Evolutionary conservation across 345 rosid species (phyloP), one percentile per base, ranked within the genome.

Genomic region (Bruguiera gymnorhiza): DNA sequence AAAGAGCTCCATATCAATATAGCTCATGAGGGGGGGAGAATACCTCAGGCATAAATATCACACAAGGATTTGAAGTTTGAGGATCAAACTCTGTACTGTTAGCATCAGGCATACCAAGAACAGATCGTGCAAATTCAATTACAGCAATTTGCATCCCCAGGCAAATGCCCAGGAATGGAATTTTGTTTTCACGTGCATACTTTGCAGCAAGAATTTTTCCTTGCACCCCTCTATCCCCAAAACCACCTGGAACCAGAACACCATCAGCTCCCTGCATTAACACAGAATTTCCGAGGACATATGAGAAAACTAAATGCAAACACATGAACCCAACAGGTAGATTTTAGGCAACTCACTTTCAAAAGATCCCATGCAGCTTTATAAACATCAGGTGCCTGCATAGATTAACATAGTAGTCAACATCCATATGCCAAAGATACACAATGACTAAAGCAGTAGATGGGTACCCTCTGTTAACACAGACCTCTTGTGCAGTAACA

Each of bases 101-200:
- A 64, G 98, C 97, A 60, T 73, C 85, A 75, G 86, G 87, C 80
- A 83, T 68, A 71, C 96, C 92, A 84, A 89, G 82, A 75, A 90
- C 98, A 62, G 97, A 84, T 84, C 89, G 86, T 70, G 99, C 96
- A 85, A 83, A 88, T 76, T 96, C 99, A 67, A 96, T 92, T 37
- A 96, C 97, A 71, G 98, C 86, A 55, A 89, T 88, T 78, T 96
- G 99, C 99, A 96, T 96, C 79, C 99, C 99, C 79, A 96, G 82
- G 82, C 99, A 96, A 73, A 96, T 92, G 62, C 99, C 99, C 60
- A 95, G 90, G 75, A 83, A 95, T 39, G 99, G 97, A 67, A 95
- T 82, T 69, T 83, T 86, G 73, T 88, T 90, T 78, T 96, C 93
- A 74, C 98, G 89, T 56, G 97, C 97, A 83, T 88, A 90, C 68